Base-by-base conservation (phyloP, 2,329 filamentous ascomycete genomes). In the Nemania abortiva region DNA sequence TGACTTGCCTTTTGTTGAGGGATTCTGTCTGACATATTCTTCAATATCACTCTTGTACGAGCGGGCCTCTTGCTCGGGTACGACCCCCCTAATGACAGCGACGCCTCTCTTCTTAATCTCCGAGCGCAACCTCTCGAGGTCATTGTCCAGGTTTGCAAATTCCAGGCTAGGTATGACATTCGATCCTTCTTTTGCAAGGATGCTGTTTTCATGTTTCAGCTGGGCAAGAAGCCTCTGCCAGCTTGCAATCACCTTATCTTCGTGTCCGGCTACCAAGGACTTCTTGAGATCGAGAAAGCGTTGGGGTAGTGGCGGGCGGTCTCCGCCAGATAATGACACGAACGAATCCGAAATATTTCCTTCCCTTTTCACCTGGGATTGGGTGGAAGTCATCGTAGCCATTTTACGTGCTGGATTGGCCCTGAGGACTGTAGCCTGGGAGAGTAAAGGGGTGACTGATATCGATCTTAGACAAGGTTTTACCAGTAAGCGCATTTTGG, bases 331-430 rank as follows among this genome's bases (percentile, higher is more conserved):
- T 1, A 91, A 79, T 0, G 89, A 90, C 0, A 85, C 84, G 66
- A 91, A 91, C 0, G 88, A 81, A 60, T 89, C 88, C 0, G 88
- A 89, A 39, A 91, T 91, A 71, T 90, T 85, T 2, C 89, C 89
- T 72, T 88, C 87, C 47, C 85, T 83, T 72, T 88, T 89, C 4
- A n/a, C 55, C 29, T 73, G 66, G 2, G 65, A 39, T 15, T 61
- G 70, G 2, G 69, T 62, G 9, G 73, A 57, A 66, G 69, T 67
- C 60, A 68, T 63, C 45, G 63, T 56, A 7, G 61, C 56, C 18
- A 75, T 59, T 6, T 39, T 55, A 49, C 71, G 70, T 27, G 54
- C 29, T 18, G 66, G 62, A n/a, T 5, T 63, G 27, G 47, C 18
- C 6, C 52, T 60, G 15, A 31, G 55, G 6, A 37, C 22, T 20